Conservation (phyloP, 2,329 filamentous ascomycete species). For the Pseudohalonectria lignicola region DNA sequence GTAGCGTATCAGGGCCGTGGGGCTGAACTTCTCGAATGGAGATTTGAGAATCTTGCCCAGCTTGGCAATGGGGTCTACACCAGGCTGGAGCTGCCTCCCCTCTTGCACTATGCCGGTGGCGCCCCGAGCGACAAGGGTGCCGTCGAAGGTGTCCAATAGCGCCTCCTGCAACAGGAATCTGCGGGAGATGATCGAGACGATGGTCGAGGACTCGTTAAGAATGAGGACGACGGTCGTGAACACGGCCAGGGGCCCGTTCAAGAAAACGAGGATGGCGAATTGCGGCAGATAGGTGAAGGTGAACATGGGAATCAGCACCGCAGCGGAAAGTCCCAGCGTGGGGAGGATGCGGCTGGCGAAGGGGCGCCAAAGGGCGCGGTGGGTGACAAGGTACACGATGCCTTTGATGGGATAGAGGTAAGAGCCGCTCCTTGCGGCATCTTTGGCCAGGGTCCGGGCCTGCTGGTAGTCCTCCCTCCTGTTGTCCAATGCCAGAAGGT, state of each 20-base stretch:
- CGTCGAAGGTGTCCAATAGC: slow-evolving; percentile 82
- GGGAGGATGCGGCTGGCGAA: slow-evolving; percentile 42
- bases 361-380: slow-evolving; percentile 47
- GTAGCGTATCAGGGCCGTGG: slow-evolving; percentile 59
- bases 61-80: slow-evolving; percentile 43
- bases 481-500: too few relatives aligned
- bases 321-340: slow-evolving; percentile 58
- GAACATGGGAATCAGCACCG: slow-evolving; percentile 74
- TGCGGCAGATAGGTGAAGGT: slow-evolving; percentile 79
- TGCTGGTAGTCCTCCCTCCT: slow-evolving; percentile 62
- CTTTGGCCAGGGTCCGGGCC: slow-evolving; percentile 49
- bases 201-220: slow-evolving; percentile 47
- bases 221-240: slow-evolving; percentile 61
- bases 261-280: slow-evolving; percentile 68
- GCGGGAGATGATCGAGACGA: slow-evolving; percentile 47
- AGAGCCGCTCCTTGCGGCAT: slow-evolving; percentile 64
- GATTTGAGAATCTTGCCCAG: slow-evolving; percentile 47
- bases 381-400: slow-evolving; percentile 46
- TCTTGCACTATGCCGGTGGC: slow-evolving; percentile 54
- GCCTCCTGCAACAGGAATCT: slow-evolving; percentile 73
- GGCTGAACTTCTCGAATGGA: slow-evolving; percentile 45
- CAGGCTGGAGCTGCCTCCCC: slow-evolving; percentile 60
- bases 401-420: slow-evolving; percentile 81
- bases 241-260: slow-evolving; percentile 75
- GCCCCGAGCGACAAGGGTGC: slow-evolving; percentile 43